Percentiles rank a stretch among this genome's conserved stretches.
These are phyloP conservation scores for Alternaria viburni DNA, from an alignment of 2,329 filamentous ascomycete genomes.

Conservation along the genomic window DNA sequence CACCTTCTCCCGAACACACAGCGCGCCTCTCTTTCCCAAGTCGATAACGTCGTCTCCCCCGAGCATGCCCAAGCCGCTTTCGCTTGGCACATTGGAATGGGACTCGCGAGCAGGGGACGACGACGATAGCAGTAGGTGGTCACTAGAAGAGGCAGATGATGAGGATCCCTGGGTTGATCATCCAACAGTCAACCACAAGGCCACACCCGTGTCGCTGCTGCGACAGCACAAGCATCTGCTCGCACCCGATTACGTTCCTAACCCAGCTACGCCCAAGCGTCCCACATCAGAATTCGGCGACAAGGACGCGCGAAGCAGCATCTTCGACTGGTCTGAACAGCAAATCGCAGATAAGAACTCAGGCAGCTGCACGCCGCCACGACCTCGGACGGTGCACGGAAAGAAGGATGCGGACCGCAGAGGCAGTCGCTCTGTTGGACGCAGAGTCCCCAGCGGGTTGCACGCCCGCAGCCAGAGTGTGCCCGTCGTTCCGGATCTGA, in stretches of 20 bases:
- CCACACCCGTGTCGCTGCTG: constrained; percentile 40
- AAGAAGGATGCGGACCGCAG: constrained; percentile 75
- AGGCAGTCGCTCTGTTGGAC: constrained; percentile 70
- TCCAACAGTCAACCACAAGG: constrained; percentile 39
- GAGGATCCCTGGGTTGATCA: constrained; percentile 50
- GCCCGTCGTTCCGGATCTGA: constrained; percentile 69
- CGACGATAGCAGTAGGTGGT: constrained; percentile 51
- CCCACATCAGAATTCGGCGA: constrained; percentile 46
- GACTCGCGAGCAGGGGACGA: constrained; percentile 48
- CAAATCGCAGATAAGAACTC: constrained; percentile 67
- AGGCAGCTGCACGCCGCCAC: constrained; percentile 62
- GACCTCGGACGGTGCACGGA: constrained; percentile 77
- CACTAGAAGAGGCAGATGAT: constrained; percentile 48
- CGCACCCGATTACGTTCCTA: constrained; percentile 42
- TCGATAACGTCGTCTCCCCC: constrained; percentile 55
- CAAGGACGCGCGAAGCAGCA: constrained; percentile 63
- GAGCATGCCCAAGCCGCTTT: constrained; percentile 51
- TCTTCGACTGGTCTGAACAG: constrained; percentile 82
- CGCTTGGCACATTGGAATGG: constrained; percentile 50
- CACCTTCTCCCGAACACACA: constrained; percentile 35
- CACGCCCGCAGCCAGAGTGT: constrained; percentile 84
- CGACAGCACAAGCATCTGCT: constrained; percentile 42
- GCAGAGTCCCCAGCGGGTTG: constrained; percentile 70
- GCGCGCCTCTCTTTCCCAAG: constrained; percentile 47
- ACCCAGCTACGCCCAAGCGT: constrained; percentile 48